Evolutionary conservation across 2,329 filamentous ascomycete species (phyloP).

Genomic region (Hymenoscyphus albidus): DNA sequence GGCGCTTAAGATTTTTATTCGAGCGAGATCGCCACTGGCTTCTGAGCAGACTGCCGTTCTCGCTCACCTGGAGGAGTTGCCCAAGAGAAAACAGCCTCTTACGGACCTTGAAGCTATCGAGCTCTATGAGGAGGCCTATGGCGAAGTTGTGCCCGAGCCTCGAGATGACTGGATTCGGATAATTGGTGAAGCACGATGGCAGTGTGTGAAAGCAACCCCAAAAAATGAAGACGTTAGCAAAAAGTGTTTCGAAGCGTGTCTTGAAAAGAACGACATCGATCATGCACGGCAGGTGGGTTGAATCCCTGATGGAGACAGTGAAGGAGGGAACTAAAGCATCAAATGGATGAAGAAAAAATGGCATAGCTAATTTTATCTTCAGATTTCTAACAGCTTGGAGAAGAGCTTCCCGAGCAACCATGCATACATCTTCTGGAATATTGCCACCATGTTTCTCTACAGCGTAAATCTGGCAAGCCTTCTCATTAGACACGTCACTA

Average conservation of each 20-base stretch:
- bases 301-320: not conserved
- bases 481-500: slow-evolving; percentile 10
- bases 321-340: slow-evolving; percentile 1
- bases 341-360: not conserved
- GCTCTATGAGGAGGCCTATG: slow-evolving; percentile 32
- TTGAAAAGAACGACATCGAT: slow-evolving; percentile 32
- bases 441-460: slow-evolving; percentile 32
- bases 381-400: slow-evolving; percentile 36
- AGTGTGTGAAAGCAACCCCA: slow-evolving; percentile 31
- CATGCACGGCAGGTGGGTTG: slow-evolving; percentile 33
- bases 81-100: slow-evolving; percentile 22
- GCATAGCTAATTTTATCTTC: slow-evolving; percentile 5
- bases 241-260: slow-evolving; percentile 33
- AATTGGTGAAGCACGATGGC: slow-evolving; percentile 33
- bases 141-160: slow-evolving; percentile 23
- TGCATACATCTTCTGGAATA: slow-evolving; percentile 35
- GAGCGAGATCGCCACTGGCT: slow-evolving; percentile 24
- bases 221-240: slow-evolving; percentile 32
- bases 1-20: slow-evolving; percentile 35
- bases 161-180: slow-evolving; percentile 28
- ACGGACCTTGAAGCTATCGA: slow-evolving; percentile 32
- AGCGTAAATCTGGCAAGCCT: slow-evolving; percentile 25
- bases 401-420: slow-evolving; percentile 34
- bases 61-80: slow-evolving; percentile 29
- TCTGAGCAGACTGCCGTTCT: slow-evolving; percentile 31